These are phyloP conservation scores for Rhizophagus clarus DNA, from an alignment of 192 early-diverging fungal genomes.

Conservation along the genomic window DNA sequence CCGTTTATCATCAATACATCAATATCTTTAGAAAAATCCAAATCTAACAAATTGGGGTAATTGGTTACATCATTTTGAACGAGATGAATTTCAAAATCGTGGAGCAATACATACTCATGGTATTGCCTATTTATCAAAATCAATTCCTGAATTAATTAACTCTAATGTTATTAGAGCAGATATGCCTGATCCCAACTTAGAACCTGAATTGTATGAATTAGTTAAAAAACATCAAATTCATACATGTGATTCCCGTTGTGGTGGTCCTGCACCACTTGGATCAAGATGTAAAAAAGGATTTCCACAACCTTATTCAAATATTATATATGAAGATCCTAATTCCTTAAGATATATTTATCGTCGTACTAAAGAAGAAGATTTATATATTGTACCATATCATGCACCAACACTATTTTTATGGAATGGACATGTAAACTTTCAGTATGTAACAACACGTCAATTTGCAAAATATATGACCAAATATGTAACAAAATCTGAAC, in stretches of 20 bases:
- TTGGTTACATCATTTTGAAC: constrained; percentile 8
- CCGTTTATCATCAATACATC: background rate
- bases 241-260: background rate
- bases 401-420: background rate
- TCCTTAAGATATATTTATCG: too few relatives aligned
- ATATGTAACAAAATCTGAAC: background rate
- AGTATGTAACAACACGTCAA: background rate
- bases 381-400: background rate
- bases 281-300: too few relatives aligned
- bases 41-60: background rate
- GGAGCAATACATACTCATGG: constrained; percentile 3
- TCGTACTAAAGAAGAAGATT: background rate
- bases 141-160: background rate
- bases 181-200: background rate
- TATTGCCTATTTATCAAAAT: background rate
- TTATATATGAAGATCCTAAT: too few relatives aligned
- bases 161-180: background rate
- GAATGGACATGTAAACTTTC: background rate
- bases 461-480: constrained; percentile 12
- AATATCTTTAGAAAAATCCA: background rate
- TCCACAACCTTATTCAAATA: too few relatives aligned
- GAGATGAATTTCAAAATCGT: constrained; percentile 20
- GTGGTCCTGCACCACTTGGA: background rate
- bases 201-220: background rate
- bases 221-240: background rate